Conservation (phyloP, 495 filamentous ascomycete species). For the Cercophora newfieldiana region DNA sequence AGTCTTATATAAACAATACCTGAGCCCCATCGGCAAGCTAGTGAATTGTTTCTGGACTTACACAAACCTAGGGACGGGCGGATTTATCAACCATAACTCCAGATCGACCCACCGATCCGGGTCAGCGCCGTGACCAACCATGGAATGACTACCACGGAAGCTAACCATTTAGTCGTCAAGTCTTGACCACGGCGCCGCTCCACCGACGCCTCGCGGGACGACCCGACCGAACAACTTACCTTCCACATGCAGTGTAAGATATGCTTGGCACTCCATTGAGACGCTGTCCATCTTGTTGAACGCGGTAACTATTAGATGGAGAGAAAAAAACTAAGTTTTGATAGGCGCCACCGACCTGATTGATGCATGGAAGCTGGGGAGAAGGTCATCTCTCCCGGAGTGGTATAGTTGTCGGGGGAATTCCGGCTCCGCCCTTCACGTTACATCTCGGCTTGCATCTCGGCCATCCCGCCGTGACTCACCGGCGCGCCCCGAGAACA, state of each 20-base stretch:
- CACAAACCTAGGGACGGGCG: neutral
- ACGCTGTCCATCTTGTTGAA: neutral
- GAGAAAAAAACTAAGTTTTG: neutral
- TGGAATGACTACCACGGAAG: neutral
- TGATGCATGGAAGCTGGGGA: neutral
- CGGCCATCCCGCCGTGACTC: neutral
- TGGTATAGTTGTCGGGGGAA: neutral
- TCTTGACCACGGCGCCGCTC: too few relatives aligned
- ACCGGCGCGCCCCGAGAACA: neutral
- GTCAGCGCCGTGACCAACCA: neutral
- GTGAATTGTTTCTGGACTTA: neutral
- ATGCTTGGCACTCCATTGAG: neutral
- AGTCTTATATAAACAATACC: neutral
- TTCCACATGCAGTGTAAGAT: neutral
- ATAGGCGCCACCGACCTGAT: neutral
- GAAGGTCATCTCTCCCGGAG: neutral
- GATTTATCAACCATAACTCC: neutral
- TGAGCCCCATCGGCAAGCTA: neutral
- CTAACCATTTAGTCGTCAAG: neutral
- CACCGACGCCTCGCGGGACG: neutral
- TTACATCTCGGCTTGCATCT: neutral
- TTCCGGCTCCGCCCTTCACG: neutral
- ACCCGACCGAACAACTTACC: neutral
- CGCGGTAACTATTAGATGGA: too few relatives aligned
- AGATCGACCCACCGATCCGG: neutral